phyloP scores from a whole-genome alignment of 2,329 filamentous ascomycete species.

The Cadophora malorum region DNA sequence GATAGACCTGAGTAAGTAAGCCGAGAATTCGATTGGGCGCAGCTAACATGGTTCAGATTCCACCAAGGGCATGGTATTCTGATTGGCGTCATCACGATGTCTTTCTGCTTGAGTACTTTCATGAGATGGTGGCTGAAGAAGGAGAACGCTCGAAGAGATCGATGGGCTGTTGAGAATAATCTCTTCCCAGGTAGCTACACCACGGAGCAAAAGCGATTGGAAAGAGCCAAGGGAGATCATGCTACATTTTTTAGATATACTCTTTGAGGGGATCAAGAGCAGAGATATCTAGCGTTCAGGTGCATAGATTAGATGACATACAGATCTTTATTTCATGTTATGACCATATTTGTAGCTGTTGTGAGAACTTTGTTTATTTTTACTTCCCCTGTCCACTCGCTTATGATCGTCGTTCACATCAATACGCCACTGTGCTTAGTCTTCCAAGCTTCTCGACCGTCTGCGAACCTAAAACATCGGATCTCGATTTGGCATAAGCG shows the following conservation, averaged over 20 bases:
- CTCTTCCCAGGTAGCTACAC: conserved; percentile 20
- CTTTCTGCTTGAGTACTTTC: conserved; percentile 11
- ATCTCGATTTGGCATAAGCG: neutral
- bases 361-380: neutral
- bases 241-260: conserved; percentile 26
- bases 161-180: conserved; percentile 23
- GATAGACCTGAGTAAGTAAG: conserved; percentile 41
- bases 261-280: neutral
- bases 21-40: neutral
- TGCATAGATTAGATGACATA: too few relatives aligned
- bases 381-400: neutral
- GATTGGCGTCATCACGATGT: conserved; percentile 23
- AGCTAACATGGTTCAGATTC: conserved; percentile 17
- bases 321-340: too few relatives aligned
- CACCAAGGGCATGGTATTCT: conserved; percentile 23
- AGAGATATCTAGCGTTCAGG: too few relatives aligned
- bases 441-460: neutral
- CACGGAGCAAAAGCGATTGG: conserved; percentile 15
- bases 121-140: conserved; percentile 20
- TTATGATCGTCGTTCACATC: neutral
- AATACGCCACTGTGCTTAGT: neutral
- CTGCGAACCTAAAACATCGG: neutral
- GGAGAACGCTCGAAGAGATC: conserved; percentile 22
- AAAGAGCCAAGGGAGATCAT: conserved; percentile 23
- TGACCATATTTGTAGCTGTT: too few relatives aligned